Evolutionary conservation across 495 filamentous ascomycete species (phyloP).

Genomic region (Penicillium antarcticum): DNA sequence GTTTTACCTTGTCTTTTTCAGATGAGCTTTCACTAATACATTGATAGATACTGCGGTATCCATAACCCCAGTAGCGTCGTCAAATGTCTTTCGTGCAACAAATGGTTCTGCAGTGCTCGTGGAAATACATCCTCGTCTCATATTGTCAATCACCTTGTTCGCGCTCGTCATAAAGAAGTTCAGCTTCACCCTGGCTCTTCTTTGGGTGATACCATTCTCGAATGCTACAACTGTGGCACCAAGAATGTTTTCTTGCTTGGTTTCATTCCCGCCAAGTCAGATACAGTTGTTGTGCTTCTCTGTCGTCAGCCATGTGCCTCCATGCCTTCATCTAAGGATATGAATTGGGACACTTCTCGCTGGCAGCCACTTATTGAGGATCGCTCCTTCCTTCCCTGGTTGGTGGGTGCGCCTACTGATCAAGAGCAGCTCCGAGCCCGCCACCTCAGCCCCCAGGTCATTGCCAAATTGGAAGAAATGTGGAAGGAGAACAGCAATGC

Average conservation of each 20-base stretch:
- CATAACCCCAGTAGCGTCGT: slow-evolving; percentile 94
- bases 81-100: slow-evolving; percentile 91
- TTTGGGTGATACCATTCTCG: slow-evolving; percentile 94
- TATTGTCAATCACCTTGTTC: slow-evolving; percentile 97
- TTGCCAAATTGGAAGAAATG: slow-evolving; percentile 96
- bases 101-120: slow-evolving; percentile 99
- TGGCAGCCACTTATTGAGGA: slow-evolving; percentile 99
- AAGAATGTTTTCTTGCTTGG: slow-evolving; percentile 99
- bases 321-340: slow-evolving; percentile 95
- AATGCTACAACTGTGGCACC: slow-evolving; percentile 99
- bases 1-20: slow-evolving; percentile 29
- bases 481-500: slow-evolving; percentile 95
- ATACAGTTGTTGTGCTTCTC: slow-evolving; percentile 94
- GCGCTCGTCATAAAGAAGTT: slow-evolving; percentile 97
- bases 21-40: slow-evolving; percentile 12
- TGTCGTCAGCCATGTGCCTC: slow-evolving; percentile 96
- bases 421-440: slow-evolving; percentile 93
- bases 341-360: slow-evolving; percentile 98
- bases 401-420: slow-evolving; percentile 85
- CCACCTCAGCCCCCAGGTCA: slow-evolving; percentile 91
- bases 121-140: slow-evolving; percentile 96
- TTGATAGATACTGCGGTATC: slow-evolving; percentile 87
- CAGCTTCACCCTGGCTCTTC: slow-evolving; percentile 92
- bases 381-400: slow-evolving; percentile 91
- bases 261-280: slow-evolving; percentile 98